Percentiles rank a stretch among this genome's conserved stretches.
These are phyloP conservation scores for Nannochloris sp. DNA, from an alignment of 139 green algal genomes.

Conservation along the genomic window DNA sequence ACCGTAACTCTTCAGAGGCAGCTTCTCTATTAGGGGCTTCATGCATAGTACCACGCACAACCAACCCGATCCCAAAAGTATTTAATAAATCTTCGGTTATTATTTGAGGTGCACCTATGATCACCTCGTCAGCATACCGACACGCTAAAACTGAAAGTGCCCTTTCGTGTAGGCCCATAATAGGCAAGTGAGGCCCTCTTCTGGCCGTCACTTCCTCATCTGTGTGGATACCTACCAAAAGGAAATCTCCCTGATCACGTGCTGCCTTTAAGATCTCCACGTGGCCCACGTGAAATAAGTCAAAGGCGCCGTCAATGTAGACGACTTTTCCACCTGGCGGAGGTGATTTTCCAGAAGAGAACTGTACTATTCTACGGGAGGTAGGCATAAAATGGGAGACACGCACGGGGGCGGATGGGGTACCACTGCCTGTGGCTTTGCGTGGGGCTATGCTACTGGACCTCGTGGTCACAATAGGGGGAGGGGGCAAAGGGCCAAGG, in stretches of 20 bases:
- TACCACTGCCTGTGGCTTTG: background rate
- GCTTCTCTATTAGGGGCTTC: slow-evolving; percentile 40
- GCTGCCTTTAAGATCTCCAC: slow-evolving; percentile 85
- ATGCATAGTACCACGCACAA: slow-evolving; percentile 73
- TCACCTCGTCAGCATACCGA: slow-evolving; percentile 94
- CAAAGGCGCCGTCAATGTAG: slow-evolving; percentile 98
- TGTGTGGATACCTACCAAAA: slow-evolving; percentile 94
- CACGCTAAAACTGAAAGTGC: slow-evolving; percentile 90
- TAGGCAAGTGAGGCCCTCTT: slow-evolving; percentile 80
- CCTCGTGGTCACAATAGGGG: too few species aligned
- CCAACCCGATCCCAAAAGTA: slow-evolving; percentile 93
- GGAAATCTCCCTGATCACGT: slow-evolving; percentile 80
- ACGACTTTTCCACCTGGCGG: slow-evolving; percentile 67
- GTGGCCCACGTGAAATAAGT: slow-evolving; percentile 96
- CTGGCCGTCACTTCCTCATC: slow-evolving; percentile 84
- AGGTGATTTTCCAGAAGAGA: slow-evolving; percentile 27
- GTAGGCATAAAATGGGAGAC: slow-evolving; percentile 89
- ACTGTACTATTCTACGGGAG: slow-evolving; percentile 74
- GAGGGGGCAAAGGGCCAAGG: too few species aligned
- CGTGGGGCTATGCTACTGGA: background rate
- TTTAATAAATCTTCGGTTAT: slow-evolving; percentile 84
- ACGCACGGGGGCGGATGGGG: slow-evolving; percentile 1
- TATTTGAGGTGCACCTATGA: slow-evolving; percentile 67
- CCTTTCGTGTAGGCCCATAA: slow-evolving; percentile 98
- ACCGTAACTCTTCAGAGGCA: slow-evolving; percentile 20